Evolutionary conservation across 106 monocot species (phyloP).

Genomic region (Apostasia ramifera): DNA sequence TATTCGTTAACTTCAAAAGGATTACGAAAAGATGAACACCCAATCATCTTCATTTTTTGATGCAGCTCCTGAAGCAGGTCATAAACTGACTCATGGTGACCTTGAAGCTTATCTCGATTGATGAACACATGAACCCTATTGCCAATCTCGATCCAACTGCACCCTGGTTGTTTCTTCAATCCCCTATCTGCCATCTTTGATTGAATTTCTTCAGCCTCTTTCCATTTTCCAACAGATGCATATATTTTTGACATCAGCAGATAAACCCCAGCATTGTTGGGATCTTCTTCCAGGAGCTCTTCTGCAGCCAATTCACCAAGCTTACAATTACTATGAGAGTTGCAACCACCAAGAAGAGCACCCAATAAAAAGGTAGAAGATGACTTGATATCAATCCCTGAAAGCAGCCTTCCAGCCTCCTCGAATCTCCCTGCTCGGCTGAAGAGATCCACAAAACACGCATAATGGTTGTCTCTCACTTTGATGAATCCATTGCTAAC

Average conservation of each 20-base stretch:
- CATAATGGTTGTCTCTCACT: constrained; percentile 62
- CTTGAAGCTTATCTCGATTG: constrained; percentile 47
- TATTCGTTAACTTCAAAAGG: too few relatives aligned
- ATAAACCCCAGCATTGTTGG: constrained; percentile 53
- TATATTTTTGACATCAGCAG: constrained; percentile 67
- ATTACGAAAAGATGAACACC: constrained; percentile 9
- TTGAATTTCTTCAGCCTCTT: constrained; percentile 49
- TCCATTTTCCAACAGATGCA: constrained; percentile 57
- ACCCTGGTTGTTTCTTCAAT: constrained; percentile 81
- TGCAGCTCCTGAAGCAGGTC: constrained; percentile 57
- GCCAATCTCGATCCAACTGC: constrained; percentile 81
- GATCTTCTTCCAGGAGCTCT: constrained; percentile 45
- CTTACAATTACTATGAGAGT: constrained; percentile 38
- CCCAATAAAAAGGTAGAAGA: constrained; percentile 42
- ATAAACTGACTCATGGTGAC: constrained; percentile 28
- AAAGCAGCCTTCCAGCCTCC: constrained; percentile 34
- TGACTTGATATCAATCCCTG: constrained; percentile 15
- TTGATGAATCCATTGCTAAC: constrained; percentile 37
- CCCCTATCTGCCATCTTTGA: constrained; percentile 51
- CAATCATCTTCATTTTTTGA: constrained; percentile 42
- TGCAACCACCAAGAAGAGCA: constrained; percentile 67
- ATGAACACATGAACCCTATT: constrained; percentile 62
- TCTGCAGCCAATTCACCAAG: constrained; percentile 49
- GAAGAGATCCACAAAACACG: constrained; percentile 73
- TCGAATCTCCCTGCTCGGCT: constrained; percentile 57